These are phyloP conservation scores for Fusarium concolor DNA, from an alignment of 2,329 filamentous ascomycete genomes.

Conservation along the genomic window DNA sequence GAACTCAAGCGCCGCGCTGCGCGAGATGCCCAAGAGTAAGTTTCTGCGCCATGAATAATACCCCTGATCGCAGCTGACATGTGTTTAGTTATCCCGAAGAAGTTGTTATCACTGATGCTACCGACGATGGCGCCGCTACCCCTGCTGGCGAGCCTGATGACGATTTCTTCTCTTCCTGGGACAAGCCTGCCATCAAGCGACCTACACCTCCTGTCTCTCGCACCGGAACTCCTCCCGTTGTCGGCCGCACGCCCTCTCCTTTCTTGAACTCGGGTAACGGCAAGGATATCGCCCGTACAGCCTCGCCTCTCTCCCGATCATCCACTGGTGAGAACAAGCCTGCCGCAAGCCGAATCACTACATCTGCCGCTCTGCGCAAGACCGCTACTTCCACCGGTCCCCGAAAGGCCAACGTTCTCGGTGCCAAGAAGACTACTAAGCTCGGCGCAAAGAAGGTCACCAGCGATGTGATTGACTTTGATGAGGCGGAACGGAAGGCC, in stretches of 20 bases:
- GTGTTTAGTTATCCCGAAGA: conserved; percentile 79
- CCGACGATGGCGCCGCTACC: conserved; percentile 76
- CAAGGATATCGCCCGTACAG: conserved; percentile 78
- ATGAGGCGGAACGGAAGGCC: conserved; percentile 95
- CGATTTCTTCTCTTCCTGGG: conserved; percentile 99
- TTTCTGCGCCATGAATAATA: conserved; percentile 25
- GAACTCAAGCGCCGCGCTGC: conserved; percentile 89
- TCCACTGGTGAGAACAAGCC: conserved; percentile 66
- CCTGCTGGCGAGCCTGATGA: conserved; percentile 89
- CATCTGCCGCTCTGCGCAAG: conserved; percentile 87
- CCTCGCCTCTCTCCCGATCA: conserved; percentile 81
- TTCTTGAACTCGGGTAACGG: conserved; percentile 84
- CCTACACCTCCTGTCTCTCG: conserved; percentile 94
- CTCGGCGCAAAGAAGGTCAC: conserved; percentile 93
- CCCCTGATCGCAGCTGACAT: conserved; percentile 41
- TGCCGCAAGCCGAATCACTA: conserved; percentile 76
- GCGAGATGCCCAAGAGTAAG: conserved; percentile 85
- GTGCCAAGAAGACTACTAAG: conserved; percentile 84
- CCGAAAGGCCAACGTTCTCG: conserved; percentile 87
- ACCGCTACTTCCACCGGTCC: conserved; percentile 70
- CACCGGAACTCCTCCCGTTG: conserved; percentile 84
- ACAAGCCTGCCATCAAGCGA: conserved; percentile 96
- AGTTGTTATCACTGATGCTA: conserved; percentile 83
- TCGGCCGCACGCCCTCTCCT: conserved; percentile 86
- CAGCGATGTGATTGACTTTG: conserved; percentile 88